Conservation (phyloP, 2,329 filamentous ascomycete genomes). For the Podosphaera fusca region DNA sequence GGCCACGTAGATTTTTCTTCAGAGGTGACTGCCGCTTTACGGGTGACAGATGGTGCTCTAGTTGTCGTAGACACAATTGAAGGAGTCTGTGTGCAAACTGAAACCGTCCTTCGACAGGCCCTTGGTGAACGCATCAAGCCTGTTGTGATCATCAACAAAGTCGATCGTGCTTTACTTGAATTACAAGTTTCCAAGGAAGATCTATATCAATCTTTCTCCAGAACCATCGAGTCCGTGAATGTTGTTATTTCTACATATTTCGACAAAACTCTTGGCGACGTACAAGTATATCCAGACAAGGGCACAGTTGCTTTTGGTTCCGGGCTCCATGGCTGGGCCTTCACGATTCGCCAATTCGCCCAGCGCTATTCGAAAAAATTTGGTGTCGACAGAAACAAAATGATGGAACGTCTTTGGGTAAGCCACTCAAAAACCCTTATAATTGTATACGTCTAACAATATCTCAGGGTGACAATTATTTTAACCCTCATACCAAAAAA, state of each 20-base stretch:
- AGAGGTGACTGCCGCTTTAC: slow-evolving; percentile 95
- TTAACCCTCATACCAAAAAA: slow-evolving; percentile 99
- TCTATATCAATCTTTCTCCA: slow-evolving; percentile 97
- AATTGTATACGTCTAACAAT: slow-evolving; percentile 8
- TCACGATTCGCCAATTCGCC: slow-evolving; percentile 97
- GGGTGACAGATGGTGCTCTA: slow-evolving; percentile 98
- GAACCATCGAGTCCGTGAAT: slow-evolving; percentile 99
- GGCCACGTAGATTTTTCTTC: slow-evolving; percentile 99
- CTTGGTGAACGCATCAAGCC: slow-evolving; percentile 99
- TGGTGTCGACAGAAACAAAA: slow-evolving; percentile 98
- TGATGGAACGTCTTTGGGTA: slow-evolving; percentile 99
- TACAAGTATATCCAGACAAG: slow-evolving; percentile 94
- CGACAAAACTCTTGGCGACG: slow-evolving; percentile 89
- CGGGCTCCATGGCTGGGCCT: slow-evolving; percentile 98
- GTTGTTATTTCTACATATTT: slow-evolving; percentile 98
- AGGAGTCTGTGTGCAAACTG: slow-evolving; percentile 99
- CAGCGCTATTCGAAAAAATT: slow-evolving; percentile 97
- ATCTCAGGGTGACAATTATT: slow-evolving; percentile 75
- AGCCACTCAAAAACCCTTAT: slow-evolving; percentile 15
- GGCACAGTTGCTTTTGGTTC: slow-evolving; percentile 98
- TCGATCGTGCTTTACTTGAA: slow-evolving; percentile 97
- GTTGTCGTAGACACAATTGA: slow-evolving; percentile 99
- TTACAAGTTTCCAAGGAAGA: slow-evolving; percentile 98
- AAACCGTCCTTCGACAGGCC: slow-evolving; percentile 97
- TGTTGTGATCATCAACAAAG: slow-evolving; percentile 99